Evolutionary conservation across 1,139 yeast genomes (phyloP).

Genomic region (Petasospora fabianii): DNA sequence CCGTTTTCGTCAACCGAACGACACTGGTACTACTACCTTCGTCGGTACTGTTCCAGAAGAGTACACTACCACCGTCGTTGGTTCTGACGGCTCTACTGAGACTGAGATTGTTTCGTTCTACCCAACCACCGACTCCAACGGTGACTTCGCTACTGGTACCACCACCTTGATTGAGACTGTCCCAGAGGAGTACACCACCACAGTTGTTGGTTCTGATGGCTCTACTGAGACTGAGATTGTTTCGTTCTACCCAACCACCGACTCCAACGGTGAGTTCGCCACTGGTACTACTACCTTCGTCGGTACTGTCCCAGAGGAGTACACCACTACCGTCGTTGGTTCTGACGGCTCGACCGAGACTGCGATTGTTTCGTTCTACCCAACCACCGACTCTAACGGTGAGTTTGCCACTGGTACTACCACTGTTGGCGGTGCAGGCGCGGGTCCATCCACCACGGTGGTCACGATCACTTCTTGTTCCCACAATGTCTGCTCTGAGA

Average conservation of each 20-base stretch:
- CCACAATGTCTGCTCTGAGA: not conserved
- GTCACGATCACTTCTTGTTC: slow-evolving; percentile 6
- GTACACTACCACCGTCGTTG: not conserved
- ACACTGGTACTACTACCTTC: too few relatives aligned
- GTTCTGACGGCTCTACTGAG: not conserved
- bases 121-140: too few relatives aligned
- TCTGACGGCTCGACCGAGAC: not conserved
- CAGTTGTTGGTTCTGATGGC: too few relatives aligned
- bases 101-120: not conserved
- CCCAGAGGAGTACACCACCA: too few relatives aligned
- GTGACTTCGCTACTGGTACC: too few relatives aligned
- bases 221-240: too few relatives aligned
- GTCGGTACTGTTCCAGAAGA: not conserved
- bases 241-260: not conserved
- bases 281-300: not conserved
- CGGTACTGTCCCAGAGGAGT: not conserved
- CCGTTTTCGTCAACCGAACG: too few relatives aligned
- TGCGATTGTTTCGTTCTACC: not conserved
- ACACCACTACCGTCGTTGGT: not conserved
- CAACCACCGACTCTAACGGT: not conserved
- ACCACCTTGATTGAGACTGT: too few relatives aligned
- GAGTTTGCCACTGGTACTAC: not conserved
- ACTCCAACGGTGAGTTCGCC: not conserved
- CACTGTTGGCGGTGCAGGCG: not conserved
- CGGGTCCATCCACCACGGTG: slow-evolving; percentile 1